A percentile compares a stretch with the other conserved stretches of the same genome.
Evolutionary conservation across 2,329 filamentous ascomycete genomes (phyloP).

Genomic region (Paecilomyces sp.): DNA sequence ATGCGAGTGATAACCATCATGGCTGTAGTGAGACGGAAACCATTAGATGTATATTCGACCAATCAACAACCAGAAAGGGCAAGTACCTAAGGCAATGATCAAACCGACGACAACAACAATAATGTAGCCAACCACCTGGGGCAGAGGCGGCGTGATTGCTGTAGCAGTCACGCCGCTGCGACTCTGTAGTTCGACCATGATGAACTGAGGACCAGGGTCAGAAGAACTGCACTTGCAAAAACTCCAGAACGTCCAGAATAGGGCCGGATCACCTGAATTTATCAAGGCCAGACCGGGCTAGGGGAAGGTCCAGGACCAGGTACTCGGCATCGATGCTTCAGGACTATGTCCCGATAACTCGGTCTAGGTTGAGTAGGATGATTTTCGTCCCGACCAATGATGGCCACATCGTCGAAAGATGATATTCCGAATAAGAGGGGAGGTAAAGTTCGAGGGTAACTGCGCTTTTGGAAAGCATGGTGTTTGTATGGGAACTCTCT

Average conservation of each 20-base stretch:
- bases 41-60: not conserved
- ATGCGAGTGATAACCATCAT: constrained; percentile 43
- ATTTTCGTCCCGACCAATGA: not conserved
- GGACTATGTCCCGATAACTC: not conserved
- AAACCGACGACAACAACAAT: constrained; percentile 36
- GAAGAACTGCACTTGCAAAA: not conserved
- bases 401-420: not conserved
- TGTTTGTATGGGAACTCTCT: constrained; percentile 3
- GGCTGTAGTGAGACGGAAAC: constrained; percentile 14
- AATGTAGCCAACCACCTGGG: constrained; percentile 36
- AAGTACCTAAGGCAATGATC: constrained; percentile 32
- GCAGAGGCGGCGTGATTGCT: constrained; percentile 24
- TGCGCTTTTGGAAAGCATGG: not conserved
- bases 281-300: not conserved
- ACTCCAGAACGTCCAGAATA: not conserved
- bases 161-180: constrained; percentile 9
- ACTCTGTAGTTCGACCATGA: constrained; percentile 4
- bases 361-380: not conserved
- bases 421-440: not conserved
- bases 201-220: not conserved
- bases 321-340: not conserved
- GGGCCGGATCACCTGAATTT: not conserved
- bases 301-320: not conserved
- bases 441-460: not conserved
- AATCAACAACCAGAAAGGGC: not conserved